phyloP scores from a whole-genome alignment of 169 alveolate species.

The Eimeria zaria region DNA sequence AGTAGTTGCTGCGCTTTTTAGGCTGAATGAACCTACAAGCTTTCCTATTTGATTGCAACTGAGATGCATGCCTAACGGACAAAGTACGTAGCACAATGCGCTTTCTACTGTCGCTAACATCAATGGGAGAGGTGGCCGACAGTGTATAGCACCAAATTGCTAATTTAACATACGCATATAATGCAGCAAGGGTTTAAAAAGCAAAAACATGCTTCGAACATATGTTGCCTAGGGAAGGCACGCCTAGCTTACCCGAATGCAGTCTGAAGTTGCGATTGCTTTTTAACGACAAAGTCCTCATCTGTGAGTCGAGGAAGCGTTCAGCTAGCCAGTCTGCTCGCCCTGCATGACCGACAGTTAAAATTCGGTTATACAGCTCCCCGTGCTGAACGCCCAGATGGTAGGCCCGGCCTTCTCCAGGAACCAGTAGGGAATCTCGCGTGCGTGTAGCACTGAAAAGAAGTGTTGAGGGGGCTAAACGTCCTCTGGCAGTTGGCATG shows the following conservation, averaged over 20 bases:
- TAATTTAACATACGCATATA: background rate
- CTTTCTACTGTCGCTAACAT: background rate
- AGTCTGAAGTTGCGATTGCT: conserved; percentile 79
- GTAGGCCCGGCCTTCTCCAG: conserved; percentile 84
- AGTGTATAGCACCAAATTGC: background rate
- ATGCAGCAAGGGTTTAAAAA: no score
- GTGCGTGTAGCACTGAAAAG: conserved; percentile 70
- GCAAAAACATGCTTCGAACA: no score
- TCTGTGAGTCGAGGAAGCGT: conserved; percentile 76
- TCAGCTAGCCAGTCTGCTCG: conserved; percentile 85
- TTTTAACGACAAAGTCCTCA: conserved; percentile 72
- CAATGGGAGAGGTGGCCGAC: background rate
- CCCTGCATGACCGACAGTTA: conserved; percentile 84
- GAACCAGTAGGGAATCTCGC: conserved; percentile 80
- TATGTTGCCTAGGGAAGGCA: background rate
- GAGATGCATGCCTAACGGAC: background rate
- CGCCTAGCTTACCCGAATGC: conserved; percentile 76
- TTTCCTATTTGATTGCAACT: background rate
- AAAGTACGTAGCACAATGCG: background rate
- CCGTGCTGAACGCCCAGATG: conserved; percentile 84
- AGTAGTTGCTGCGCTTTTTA: background rate
- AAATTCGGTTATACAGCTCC: conserved; percentile 79
- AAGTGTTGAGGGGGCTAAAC: conserved; percentile 16
- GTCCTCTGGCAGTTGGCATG: conserved; percentile 27
- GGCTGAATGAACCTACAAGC: background rate